phyloP scores from a whole-genome alignment of 2,329 filamentous ascomycete species.

The Colletotrichum paranaense region DNA sequence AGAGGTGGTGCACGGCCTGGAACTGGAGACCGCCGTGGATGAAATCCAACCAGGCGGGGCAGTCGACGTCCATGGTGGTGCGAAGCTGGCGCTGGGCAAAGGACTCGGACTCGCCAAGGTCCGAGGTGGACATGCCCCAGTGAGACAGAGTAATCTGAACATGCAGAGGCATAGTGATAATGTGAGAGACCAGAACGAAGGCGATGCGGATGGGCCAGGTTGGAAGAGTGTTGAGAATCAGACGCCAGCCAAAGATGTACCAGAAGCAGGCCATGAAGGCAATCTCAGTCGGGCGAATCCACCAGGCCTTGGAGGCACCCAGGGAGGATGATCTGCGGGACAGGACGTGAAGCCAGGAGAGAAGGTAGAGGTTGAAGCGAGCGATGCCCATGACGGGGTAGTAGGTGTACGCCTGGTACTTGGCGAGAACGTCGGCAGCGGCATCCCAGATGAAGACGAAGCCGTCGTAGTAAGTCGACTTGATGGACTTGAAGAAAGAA shows the following conservation, averaged over 20 bases:
- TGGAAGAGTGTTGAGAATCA: constrained; percentile 70
- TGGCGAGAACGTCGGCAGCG: constrained; percentile 67
- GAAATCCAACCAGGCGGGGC: constrained; percentile 78
- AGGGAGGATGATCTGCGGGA: constrained; percentile 65
- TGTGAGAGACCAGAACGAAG: constrained; percentile 74
- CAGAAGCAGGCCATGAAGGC: constrained; percentile 72
- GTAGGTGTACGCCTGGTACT: constrained; percentile 74
- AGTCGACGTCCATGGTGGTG: constrained; percentile 81
- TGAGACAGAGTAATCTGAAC: constrained; percentile 79
- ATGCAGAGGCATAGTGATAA: constrained; percentile 75
- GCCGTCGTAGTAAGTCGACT: constrained; percentile 72
- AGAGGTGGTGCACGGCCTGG: constrained; percentile 78
- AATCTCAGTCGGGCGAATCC: constrained; percentile 76
- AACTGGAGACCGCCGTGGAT: constrained; percentile 80
- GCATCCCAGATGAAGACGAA: constrained; percentile 73
- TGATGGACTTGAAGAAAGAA: constrained; percentile 72
- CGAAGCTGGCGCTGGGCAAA: constrained; percentile 77
- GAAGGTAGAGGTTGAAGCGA: constrained; percentile 78
- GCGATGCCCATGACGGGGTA: constrained; percentile 75
- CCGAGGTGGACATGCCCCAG: constrained; percentile 77
- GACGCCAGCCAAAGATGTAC: constrained; percentile 75
- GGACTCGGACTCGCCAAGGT: constrained; percentile 72
- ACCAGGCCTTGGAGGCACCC: constrained; percentile 68
- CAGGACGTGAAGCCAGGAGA: constrained; percentile 75
- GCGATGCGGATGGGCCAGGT: constrained; percentile 66